A percentile compares a stretch with the other conserved stretches of the same genome.
Evolutionary conservation across 208 protist genomes (phyloP).

Genomic region (Trypanosoma congolense): DNA sequence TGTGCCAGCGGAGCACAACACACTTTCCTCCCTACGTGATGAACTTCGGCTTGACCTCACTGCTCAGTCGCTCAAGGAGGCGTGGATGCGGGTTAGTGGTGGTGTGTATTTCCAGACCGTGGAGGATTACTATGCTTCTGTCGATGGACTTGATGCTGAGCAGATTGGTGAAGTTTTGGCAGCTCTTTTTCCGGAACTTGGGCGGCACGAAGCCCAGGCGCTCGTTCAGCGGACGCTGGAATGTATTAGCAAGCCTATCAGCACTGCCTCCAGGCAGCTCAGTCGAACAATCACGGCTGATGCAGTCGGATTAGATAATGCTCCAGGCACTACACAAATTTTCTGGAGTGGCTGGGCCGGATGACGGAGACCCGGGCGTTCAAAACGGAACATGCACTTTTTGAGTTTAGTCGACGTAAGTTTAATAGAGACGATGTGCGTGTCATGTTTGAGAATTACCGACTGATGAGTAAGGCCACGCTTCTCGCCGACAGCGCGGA

Average conservation of each 20-base stretch:
- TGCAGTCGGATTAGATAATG: slow-evolving; percentile 78
- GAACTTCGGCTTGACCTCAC: slow-evolving; percentile 76
- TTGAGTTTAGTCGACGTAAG: slow-evolving; percentile 83
- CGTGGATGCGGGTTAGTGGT: slow-evolving; percentile 84
- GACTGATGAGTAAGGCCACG: slow-evolving; percentile 77
- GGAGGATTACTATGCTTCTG: slow-evolving; percentile 80
- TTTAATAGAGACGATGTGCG: slow-evolving; percentile 85
- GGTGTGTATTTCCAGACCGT: slow-evolving; percentile 75
- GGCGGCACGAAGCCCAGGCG: slow-evolving; percentile 62
- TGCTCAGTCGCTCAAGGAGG: slow-evolving; percentile 82
- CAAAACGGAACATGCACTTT: slow-evolving; percentile 87
- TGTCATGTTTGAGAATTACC: slow-evolving; percentile 90
- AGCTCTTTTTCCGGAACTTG: slow-evolving; percentile 68
- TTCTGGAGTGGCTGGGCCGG: slow-evolving; percentile 88
- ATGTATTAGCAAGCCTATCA: slow-evolving; percentile 63
- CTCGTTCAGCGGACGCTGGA: slow-evolving; percentile 79
- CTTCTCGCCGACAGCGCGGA: slow-evolving; percentile 72
- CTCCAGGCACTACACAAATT: slow-evolving; percentile 90
- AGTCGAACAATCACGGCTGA: slow-evolving; percentile 83
- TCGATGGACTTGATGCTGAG: slow-evolving; percentile 81
- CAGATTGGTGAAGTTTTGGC: slow-evolving; percentile 83
- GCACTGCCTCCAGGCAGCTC: slow-evolving; percentile 63
- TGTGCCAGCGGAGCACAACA: slow-evolving; percentile 81
- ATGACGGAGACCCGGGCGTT: slow-evolving; percentile 85
- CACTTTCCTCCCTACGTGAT: slow-evolving; percentile 79